A percentile compares a stretch with the other conserved stretches of the same genome.
phyloP scores from a whole-genome alignment of 1,139 yeast species.

The Geotrichum phurueaensis region DNA sequence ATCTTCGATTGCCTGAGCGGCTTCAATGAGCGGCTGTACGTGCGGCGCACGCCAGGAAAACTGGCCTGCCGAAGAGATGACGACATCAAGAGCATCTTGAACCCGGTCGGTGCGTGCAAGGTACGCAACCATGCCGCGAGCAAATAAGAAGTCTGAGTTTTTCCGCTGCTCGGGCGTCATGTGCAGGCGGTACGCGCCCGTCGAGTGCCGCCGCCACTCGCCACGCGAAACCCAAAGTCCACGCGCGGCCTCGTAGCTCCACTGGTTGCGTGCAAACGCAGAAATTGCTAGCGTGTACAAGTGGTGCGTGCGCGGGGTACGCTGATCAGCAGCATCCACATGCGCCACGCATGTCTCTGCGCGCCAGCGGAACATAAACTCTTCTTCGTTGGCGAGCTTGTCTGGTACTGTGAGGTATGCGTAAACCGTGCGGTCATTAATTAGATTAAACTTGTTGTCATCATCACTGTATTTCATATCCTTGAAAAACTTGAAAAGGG shows the following conservation, averaged over 20 bases:
- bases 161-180: slow-evolving; percentile 41
- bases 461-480: slow-evolving; percentile 20
- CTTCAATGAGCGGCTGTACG: slow-evolving; percentile 25
- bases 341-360: slow-evolving; percentile 37
- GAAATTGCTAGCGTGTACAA: slow-evolving; percentile 59
- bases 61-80: slow-evolving; percentile 59
- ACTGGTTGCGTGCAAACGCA: slow-evolving; percentile 54
- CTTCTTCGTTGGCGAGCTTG: slow-evolving; percentile 43
- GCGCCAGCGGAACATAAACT: slow-evolving; percentile 49
- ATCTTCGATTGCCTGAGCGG: slow-evolving; percentile 41
- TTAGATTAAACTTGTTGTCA: slow-evolving; percentile 37
- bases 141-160: slow-evolving; percentile 60
- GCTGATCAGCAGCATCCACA: slow-evolving; percentile 18
- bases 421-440: slow-evolving; percentile 43
- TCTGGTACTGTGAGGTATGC: slow-evolving; percentile 53
- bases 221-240: slow-evolving; percentile 77
- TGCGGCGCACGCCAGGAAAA: slow-evolving; percentile 56
- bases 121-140: slow-evolving; percentile 54
- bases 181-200: slow-evolving; percentile 37
- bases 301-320: slow-evolving; percentile 45
- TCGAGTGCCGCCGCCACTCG: slow-evolving; percentile 49
- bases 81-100: slow-evolving; percentile 65
- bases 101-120: slow-evolving; percentile 48
- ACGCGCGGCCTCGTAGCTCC: slow-evolving; percentile 51
- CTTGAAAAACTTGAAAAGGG: slow-evolving; percentile 59